Evolutionary conservation across 371 early-diverging fungal species (phyloP).

Genomic region (Mortierella sp.): DNA sequence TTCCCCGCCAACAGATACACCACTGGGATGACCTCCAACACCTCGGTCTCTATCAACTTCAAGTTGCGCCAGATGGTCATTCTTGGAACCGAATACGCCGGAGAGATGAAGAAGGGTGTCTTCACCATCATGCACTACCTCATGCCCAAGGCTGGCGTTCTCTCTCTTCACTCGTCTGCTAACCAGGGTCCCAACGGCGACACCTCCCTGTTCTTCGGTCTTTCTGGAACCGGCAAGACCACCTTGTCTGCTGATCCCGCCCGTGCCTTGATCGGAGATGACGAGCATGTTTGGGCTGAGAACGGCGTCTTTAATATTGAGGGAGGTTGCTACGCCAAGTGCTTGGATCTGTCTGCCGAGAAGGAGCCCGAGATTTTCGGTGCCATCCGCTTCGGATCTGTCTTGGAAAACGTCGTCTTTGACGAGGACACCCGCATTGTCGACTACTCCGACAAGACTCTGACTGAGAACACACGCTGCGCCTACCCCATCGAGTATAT

Average conservation of each 20-base stretch:
- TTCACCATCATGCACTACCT: slow-evolving; percentile 98
- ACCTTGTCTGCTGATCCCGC: slow-evolving; percentile 96
- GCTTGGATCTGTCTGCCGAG: slow-evolving; percentile 91
- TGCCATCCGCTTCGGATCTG: slow-evolving; percentile 93
- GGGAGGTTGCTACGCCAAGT: slow-evolving; percentile 98
- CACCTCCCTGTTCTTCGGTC: slow-evolving; percentile 97
- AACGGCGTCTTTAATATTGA: slow-evolving; percentile 97
- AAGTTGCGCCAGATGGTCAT: slow-evolving; percentile 84
- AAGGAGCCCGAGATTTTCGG: slow-evolving; percentile 98
- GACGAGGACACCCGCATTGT: slow-evolving; percentile 84
- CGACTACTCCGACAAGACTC: slow-evolving; percentile 82
- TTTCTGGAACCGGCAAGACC: slow-evolving; percentile 97
- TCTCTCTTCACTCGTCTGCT: slow-evolving; percentile 97
- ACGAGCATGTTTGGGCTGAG: slow-evolving; percentile 98
- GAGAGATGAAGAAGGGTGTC: slow-evolving; percentile 98
- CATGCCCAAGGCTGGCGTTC: slow-evolving; percentile 95
- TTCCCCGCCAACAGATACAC: slow-evolving; percentile 97
- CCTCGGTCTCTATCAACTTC: slow-evolving; percentile 92
- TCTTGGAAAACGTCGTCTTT: slow-evolving; percentile 95
- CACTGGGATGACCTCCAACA: slow-evolving; percentile 94
- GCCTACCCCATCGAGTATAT: slow-evolving; percentile 97
- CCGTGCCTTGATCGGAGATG: slow-evolving; percentile 95
- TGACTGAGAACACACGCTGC: slow-evolving; percentile 97
- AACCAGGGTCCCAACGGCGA: slow-evolving; percentile 94
- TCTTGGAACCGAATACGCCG: slow-evolving; percentile 96